Evolutionary conservation across 2,329 filamentous ascomycete species (phyloP), one percentile per base, ranked within the genome.

Genomic region (Mariannaea elegans): DNA sequence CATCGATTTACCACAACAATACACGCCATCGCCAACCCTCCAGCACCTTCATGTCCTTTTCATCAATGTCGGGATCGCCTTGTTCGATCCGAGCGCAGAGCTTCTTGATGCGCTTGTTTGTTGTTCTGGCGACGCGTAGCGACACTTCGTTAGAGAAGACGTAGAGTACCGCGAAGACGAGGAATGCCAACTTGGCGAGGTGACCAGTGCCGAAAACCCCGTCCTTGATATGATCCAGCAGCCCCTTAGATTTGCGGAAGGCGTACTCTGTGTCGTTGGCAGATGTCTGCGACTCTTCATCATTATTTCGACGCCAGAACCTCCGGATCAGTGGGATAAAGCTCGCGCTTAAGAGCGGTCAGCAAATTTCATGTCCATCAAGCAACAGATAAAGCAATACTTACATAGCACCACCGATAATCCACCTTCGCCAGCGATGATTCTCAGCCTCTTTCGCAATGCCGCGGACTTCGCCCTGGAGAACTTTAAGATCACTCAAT

Each of bases 131-230:
- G 3, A 86, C 83, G 4, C 84, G 80, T 45, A 87, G 69, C 51
- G 82, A 78, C 18, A 87, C 84, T 71, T 87, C 85, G 68, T 84
- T 86, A 66, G 82, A 80, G 62, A 87, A 87, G 12, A 87, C 80
- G 69, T 85, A 87, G 36, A 87, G 73, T 18, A 85, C 81, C 2
- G 83, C 81, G 62, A 87, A 82, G 3, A 87, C 82, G 29, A 87
- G 81, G 63, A 84, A 81, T 8, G 81, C 81, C 9, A 86, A 62
- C 32, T 80, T 80, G 1, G 84, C 83, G 23, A 85, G 70, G 2
- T 77, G 70, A 13, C 80, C 80, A 13, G 76, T 77, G 4, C 82
- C 79, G 9, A 78, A 73, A 1, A 83, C 70, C 7, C 78, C 76
- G 44, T 76, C 72, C 53, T 81, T 76, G 67, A 87, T 84, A 50